These are phyloP conservation scores for Tolypocladium amazonense DNA, from an alignment of 2,329 filamentous ascomycete species.

Conservation along the genomic window DNA sequence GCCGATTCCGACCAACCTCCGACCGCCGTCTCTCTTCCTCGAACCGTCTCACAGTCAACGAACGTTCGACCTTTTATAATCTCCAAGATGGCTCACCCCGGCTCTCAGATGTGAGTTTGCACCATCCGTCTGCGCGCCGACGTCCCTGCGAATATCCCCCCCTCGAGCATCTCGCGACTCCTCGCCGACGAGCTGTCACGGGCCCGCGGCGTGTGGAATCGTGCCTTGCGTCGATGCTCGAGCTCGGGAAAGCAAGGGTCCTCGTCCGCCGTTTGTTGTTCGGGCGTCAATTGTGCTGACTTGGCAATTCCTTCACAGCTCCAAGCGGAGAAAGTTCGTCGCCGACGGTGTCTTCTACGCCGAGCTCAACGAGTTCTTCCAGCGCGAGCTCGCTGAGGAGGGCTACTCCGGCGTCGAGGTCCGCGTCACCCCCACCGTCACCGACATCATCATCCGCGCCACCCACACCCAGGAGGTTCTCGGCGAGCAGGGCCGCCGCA, in stretches of 20 bases:
- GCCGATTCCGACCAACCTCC: conserved; percentile 1
- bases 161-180: background rate
- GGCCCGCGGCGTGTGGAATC: background rate
- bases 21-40: background rate
- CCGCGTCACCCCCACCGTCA: conserved; percentile 98
- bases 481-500: conserved; percentile 98
- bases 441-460: conserved; percentile 99
- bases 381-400: conserved; percentile 99
- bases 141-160: background rate
- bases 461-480: conserved; percentile 99
- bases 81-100: conserved; percentile 50
- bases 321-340: conserved; percentile 90
- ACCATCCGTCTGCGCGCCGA: background rate
- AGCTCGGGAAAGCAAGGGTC: background rate
- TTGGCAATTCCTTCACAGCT: conserved; percentile 38
- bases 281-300: conserved; percentile 1
- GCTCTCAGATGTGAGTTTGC: conserved; percentile 49
- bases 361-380: conserved; percentile 99
- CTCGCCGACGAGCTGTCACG: background rate
- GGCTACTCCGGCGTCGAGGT: conserved; percentile 99
- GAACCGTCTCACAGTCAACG: conserved; percentile 18
- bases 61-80: conserved; percentile 9
- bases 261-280: background rate
- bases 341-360: conserved; percentile 99
- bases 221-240: background rate